Evolutionary conservation across 192 early-diverging fungal genomes (phyloP), one percentile per base, ranked within the genome.

Genomic region (Phycomyces nitens): DNA sequence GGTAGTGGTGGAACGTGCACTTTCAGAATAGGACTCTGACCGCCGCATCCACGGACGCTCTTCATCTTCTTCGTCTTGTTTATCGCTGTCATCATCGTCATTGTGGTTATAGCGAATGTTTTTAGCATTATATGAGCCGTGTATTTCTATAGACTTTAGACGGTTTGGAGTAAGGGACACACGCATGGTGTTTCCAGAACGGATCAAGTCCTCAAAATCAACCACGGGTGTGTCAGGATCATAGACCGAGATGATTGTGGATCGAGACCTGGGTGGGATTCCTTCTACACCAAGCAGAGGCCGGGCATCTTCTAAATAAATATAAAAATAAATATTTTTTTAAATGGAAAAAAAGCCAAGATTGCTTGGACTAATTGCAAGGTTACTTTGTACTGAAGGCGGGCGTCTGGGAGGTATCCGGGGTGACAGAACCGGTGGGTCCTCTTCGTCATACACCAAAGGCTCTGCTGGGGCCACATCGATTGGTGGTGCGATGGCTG

Each of bases 111-210:
- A n/a, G n/a, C n/a, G n/a, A n/a, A n/a, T n/a, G n/a, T 34, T 7
- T 34, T 34, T 34, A 7, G 29, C 2, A 34, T 34, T 34, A 7
- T 5, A 34, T 34, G 29, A 34, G 29, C 29, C 29, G 29, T 34
- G 29, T 1, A 82, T 70, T 56, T 85, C 84, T 55, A 85, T 82
- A 2, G 84, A 80, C 5, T 73, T 65, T 27, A 85, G 64, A 56
- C 84, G 73, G 60, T 82, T 83, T n/a, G 84, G 84, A 8, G 84
- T 85, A n/a, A 85, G 61, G 8, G 77, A 75, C 14, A 85, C 78
- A 40, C 81, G 81, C 74, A 78, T 80, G 5, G 84, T 85, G 43
- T 82, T 74, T 56, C 78, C 79, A 39, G 73, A 79, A 20, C 72
- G 68, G 39, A 85, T 79, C 12, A 85, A 42, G 49, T 77, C 75